phyloP scores from a whole-genome alignment of 2,329 filamentous ascomycete species.

The Metarhizium rileyi region DNA sequence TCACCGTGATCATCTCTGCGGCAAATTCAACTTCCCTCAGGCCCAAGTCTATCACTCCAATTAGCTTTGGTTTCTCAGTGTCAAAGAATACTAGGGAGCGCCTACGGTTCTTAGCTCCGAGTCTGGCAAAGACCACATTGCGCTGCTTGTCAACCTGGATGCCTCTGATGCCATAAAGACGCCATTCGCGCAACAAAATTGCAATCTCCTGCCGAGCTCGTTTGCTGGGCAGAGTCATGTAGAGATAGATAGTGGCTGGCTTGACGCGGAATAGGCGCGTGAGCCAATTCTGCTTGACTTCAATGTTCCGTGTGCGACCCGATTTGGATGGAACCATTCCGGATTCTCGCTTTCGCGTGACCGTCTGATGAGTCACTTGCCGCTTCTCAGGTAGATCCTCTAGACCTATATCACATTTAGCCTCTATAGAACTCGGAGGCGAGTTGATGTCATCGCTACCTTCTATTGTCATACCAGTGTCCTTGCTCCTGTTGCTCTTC shows the following conservation, averaged over 20 bases:
- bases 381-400: conserved; percentile 5
- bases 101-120: conserved; percentile 72
- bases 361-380: conserved; percentile 1
- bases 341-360: conserved; percentile 10
- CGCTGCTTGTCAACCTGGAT: conserved; percentile 69
- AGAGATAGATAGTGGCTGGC: conserved; percentile 65
- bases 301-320: conserved; percentile 42
- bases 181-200: conserved; percentile 68
- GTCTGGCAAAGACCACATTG: conserved; percentile 69
- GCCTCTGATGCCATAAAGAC: conserved; percentile 69
- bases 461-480: conserved; percentile 33
- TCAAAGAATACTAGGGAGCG: neutral
- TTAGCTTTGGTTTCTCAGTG: conserved; percentile 10
- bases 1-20: conserved; percentile 77
- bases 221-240: conserved; percentile 59
- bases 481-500: conserved; percentile 38
- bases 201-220: conserved; percentile 69
- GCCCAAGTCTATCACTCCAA: conserved; percentile 50
- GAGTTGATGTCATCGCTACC: conserved; percentile 20
- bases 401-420: conserved; percentile 1
- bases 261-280: conserved; percentile 84
- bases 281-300: conserved; percentile 75
- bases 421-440: neutral
- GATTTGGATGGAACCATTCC: conserved; percentile 26
- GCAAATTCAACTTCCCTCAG: conserved; percentile 85